Evolutionary conservation across 2,329 filamentous ascomycete species (phyloP).

Genomic region (Aspergillus sergii): DNA sequence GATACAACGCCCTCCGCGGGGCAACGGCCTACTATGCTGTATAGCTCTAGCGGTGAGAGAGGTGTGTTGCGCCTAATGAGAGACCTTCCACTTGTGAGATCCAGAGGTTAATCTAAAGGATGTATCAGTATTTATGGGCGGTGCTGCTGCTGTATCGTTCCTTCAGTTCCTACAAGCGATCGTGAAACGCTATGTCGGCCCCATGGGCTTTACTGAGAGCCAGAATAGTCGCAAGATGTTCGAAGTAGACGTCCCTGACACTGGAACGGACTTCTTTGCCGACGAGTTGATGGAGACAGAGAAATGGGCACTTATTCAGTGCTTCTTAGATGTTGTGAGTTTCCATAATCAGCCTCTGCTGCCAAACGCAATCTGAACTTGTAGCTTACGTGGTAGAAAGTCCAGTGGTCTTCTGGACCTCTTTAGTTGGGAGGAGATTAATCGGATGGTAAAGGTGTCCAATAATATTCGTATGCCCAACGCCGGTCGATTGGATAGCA

Average conservation of each 20-base stretch:
- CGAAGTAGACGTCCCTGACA: not conserved
- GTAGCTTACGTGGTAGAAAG: not conserved
- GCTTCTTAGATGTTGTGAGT: not conserved
- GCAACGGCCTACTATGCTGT: constrained; percentile 3
- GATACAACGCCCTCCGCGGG: constrained; percentile 1
- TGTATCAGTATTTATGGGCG: not conserved
- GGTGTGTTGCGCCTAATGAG: not conserved
- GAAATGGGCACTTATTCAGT: not conserved
- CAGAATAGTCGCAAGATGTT: constrained; percentile 6
- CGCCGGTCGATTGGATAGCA: not conserved
- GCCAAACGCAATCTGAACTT: not conserved
- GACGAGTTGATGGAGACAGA: not conserved
- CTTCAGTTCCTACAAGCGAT: constrained; percentile 1
- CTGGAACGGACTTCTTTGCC: not conserved
- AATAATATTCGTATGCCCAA: not conserved
- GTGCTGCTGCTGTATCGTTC: not conserved
- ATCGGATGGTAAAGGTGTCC: not conserved
- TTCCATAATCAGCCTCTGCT: too few species aligned
- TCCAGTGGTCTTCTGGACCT: not conserved
- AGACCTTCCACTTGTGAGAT: not conserved
- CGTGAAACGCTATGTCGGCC: constrained; percentile 1
- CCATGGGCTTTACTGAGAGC: not conserved
- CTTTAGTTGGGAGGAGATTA: not conserved
- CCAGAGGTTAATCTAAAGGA: not conserved
- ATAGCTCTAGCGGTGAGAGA: constrained; percentile 3